Percentiles rank a stretch among this genome's conserved stretches.
phyloP scores from a whole-genome alignment of 768 basidiomycete genomes.

The Macrolepiota dolichaula region DNA sequence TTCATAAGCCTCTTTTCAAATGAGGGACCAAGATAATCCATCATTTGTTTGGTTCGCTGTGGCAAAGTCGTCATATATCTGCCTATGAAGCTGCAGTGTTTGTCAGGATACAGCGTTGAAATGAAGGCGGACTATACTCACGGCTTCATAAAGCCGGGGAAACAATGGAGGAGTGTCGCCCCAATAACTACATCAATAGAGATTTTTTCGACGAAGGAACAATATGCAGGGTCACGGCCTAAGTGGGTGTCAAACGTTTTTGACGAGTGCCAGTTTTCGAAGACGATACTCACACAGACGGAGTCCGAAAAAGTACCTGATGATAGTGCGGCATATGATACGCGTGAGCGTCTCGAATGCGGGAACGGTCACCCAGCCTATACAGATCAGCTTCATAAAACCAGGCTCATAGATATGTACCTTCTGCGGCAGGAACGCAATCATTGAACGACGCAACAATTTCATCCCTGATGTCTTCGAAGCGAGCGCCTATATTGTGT shows the following conservation, averaged over 20 bases:
- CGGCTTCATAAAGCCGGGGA: constrained; percentile 40
- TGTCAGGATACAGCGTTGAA: constrained; percentile 22
- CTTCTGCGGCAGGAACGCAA: constrained; percentile 26
- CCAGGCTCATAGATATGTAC: constrained; percentile 8
- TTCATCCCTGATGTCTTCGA: constrained; percentile 41
- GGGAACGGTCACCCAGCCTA: constrained; percentile 37
- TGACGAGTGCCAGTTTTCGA: neutral
- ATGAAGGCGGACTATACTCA: constrained; percentile 19
- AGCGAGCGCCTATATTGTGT: constrained; percentile 32
- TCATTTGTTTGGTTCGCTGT: neutral
- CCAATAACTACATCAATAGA: constrained; percentile 27
- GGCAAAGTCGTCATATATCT: constrained; percentile 9
- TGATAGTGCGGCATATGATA: constrained; percentile 37
- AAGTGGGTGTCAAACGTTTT: neutral
- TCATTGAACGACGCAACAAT: constrained; percentile 36
- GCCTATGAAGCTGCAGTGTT: constrained; percentile 10
- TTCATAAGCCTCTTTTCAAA: constrained; percentile 8
- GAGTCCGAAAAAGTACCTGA: constrained; percentile 45
- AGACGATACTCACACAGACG: constrained; percentile 37
- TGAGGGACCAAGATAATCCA: constrained; percentile 12
- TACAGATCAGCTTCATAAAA: neutral
- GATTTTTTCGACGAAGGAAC: constrained; percentile 21
- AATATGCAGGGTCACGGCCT: constrained; percentile 39
- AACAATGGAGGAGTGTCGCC: constrained; percentile 25
- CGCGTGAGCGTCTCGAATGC: constrained; percentile 22